Evolutionary conservation across 768 basidiomycete genomes (phyloP).

Genomic region (Psilocybe azurescens): DNA sequence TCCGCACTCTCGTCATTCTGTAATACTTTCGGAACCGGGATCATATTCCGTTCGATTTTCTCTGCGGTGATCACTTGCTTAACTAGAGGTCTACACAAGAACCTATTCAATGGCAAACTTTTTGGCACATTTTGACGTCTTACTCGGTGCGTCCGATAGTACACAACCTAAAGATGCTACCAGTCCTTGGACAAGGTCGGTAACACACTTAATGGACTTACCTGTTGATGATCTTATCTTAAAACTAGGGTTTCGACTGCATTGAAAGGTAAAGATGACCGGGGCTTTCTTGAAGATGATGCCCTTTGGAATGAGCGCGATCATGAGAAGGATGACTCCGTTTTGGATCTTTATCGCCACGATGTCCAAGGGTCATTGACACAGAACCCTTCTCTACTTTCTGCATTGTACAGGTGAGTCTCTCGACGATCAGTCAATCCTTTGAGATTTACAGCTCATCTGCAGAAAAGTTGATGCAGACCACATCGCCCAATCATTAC

Average conservation of each 20-base stretch:
- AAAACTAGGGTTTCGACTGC: constrained; percentile 1
- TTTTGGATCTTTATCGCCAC: constrained; percentile 13
- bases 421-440: background rate
- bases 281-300: constrained; percentile 4
- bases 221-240: background rate
- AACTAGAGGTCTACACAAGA: background rate
- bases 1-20: background rate
- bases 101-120: constrained; percentile 14
- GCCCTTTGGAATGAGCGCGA: constrained; percentile 6
- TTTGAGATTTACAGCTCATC: background rate
- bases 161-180: constrained; percentile 5
- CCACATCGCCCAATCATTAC: constrained; percentile 15
- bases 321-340: constrained; percentile 17
- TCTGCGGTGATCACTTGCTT: background rate
- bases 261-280: background rate
- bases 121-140: constrained; percentile 19
- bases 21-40: background rate
- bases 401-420: constrained; percentile 18
- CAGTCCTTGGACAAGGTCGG: constrained; percentile 21
- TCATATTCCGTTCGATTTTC: background rate
- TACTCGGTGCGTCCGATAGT: constrained; percentile 19
- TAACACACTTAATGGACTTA: background rate
- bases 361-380: background rate
- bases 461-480: constrained; percentile 18
- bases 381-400: constrained; percentile 1